Conservation (phyloP, 164 flowering plant genomes). For the Euptelea pleiosperma region DNA sequence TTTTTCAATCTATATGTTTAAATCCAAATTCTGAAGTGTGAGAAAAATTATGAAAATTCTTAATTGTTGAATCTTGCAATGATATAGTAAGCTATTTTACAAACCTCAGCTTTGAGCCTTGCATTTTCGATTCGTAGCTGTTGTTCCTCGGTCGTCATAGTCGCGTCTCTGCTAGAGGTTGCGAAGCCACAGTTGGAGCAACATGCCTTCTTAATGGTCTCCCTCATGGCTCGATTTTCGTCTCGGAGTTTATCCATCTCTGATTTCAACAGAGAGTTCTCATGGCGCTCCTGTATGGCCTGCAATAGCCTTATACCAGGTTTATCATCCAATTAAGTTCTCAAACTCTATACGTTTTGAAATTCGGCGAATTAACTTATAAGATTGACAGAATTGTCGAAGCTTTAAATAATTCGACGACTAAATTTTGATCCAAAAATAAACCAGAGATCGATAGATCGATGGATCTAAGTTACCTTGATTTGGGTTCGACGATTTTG, state of each 20-base stretch:
- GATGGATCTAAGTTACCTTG: slow-evolving; percentile 54
- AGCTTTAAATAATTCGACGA: too few relatives aligned
- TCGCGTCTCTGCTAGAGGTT: slow-evolving; percentile 42
- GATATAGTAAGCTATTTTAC: neutral
- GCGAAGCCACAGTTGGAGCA: slow-evolving; percentile 89
- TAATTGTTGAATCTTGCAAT: too few relatives aligned
- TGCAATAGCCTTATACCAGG: slow-evolving; percentile 28
- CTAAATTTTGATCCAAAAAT: too few relatives aligned
- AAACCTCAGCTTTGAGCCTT: slow-evolving; percentile 90
- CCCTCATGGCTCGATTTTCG: slow-evolving; percentile 77
- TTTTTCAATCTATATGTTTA: too few relatives aligned
- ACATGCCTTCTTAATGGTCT: slow-evolving; percentile 56
- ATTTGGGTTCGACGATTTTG: slow-evolving; percentile 98
- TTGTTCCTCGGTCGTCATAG: slow-evolving; percentile 56
- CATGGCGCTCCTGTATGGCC: slow-evolving; percentile 99
- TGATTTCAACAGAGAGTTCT: slow-evolving; percentile 76
- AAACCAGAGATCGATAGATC: too few relatives aligned
- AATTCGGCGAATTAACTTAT: too few relatives aligned
- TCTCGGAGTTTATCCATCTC: slow-evolving; percentile 87
- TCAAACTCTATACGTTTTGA: too few relatives aligned
- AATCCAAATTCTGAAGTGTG: too few relatives aligned
- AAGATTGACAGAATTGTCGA: too few relatives aligned
- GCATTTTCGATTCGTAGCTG: slow-evolving; percentile 86
- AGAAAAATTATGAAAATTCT: too few relatives aligned
- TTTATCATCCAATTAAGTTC: too few relatives aligned